Base-by-base conservation (phyloP, 1,284 basidiomycete species). In the Leccinum griseonigrum region DNA sequence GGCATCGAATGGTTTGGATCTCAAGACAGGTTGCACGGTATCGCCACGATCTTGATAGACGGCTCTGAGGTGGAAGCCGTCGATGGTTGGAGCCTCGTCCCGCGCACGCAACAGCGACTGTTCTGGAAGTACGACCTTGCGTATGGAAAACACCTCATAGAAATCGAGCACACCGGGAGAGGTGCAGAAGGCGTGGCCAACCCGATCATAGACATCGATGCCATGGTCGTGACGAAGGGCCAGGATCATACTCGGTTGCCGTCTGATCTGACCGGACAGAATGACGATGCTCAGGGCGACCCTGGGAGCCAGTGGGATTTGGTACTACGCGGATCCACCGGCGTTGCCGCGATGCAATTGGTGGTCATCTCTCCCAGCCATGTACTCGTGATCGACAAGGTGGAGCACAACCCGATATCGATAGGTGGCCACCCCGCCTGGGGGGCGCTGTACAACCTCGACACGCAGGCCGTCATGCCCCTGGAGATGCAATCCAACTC, bases 1-100 rank as follows among this genome's bases (percentile, higher is more conserved):
- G 88, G 88, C 2, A 80, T 92, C 66, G 90, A 92, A 74, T 88
- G 86, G 84, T 92, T 91, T 67, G 90, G 90, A 29, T 83, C 79
- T 66, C 79, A 76, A 54, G 85, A 83, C 63, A 76, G 69, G 40
- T 72, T 68, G 22, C 84, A 90, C 68, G 86, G 88, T 13, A 69
- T 80, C 9, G 79, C 85, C 5, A 67, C 79, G 28, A 81, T 92
- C 16, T 84, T 79, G 61, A 74, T 92, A 22, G 87, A 92, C 63
- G 85, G 85, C 8, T 73, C 76, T 56, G 73, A 76, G 34, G 67
- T 79, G 9, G 70, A 77, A 32, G 71, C 69, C 9, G 76, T 88
- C 56, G 79, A 89, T 68, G 69, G 78, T 9, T 85, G 79, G 71
- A 80, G 78, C 69, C 60, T 75, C 1, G 61, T 64, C 38, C 70